Percentiles rank a stretch among this genome's conserved stretches.
Evolutionary conservation across 148 eudicot species (phyloP).

Genomic region (Silene latifolia): DNA sequence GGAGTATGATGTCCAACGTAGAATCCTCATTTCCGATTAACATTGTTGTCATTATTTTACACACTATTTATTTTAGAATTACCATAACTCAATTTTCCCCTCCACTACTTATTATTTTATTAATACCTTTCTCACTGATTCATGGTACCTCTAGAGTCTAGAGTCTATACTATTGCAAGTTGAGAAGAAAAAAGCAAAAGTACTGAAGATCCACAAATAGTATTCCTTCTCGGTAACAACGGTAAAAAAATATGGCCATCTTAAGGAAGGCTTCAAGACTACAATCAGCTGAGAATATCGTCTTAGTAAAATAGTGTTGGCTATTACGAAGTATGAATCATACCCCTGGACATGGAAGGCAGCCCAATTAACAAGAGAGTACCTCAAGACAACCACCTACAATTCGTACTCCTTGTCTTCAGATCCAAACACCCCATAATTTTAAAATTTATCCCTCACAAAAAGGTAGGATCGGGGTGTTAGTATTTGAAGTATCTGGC

Average conservation of each 20-base stretch:
- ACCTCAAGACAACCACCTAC: not conserved
- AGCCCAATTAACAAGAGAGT: not conserved
- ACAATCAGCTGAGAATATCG: not conserved
- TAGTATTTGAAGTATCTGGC: too few relatives aligned
- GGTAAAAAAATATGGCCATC: not conserved
- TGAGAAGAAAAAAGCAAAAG: too few relatives aligned
- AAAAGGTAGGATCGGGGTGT: too few relatives aligned
- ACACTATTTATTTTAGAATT: not conserved
- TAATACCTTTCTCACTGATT: not conserved
- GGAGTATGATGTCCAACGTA: not conserved
- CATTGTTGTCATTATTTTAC: not conserved
- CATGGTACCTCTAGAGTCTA: not conserved
- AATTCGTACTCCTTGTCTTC: not conserved
- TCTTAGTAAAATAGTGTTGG: not conserved
- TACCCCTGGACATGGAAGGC: not conserved
- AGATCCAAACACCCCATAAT: too few relatives aligned
- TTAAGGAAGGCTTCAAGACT: not conserved
- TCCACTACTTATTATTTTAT: not conserved
- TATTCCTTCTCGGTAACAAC: not conserved
- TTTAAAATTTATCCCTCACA: too few relatives aligned
- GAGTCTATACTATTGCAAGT: too few relatives aligned
- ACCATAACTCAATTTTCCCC: not conserved
- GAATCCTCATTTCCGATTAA: not conserved
- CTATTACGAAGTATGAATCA: not conserved
- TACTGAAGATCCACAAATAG: not conserved